phyloP scores from a whole-genome alignment of 345 rosid species.

The Lepidium sativum region DNA sequence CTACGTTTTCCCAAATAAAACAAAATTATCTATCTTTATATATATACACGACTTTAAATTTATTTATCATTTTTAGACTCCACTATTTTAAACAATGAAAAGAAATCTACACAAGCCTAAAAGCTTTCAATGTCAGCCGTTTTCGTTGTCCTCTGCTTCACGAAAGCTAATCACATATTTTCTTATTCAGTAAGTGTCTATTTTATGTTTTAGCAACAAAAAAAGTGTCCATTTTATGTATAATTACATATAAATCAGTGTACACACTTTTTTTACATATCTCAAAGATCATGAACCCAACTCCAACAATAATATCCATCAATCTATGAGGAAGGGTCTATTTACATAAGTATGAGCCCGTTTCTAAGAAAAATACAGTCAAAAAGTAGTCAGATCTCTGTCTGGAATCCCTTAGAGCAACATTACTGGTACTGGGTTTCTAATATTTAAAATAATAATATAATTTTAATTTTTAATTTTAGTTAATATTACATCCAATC shows the following conservation, averaged over 20 bases:
- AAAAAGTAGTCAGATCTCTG: too few species aligned
- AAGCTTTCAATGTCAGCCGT: conserved; percentile 18
- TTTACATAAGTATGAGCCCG: too few species aligned
- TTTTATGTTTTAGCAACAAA: too few species aligned
- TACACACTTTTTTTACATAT: not conserved
- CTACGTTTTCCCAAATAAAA: conserved; percentile 18
- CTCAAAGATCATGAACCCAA: too few species aligned
- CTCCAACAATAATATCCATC: too few species aligned
- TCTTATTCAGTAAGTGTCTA: not conserved
- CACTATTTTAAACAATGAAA: not conserved
- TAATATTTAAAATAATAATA: too few species aligned
- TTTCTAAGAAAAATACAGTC: too few species aligned
- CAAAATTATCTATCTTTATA: not conserved
- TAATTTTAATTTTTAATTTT: too few species aligned
- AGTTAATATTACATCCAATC: too few species aligned
- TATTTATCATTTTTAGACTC: conserved; percentile 3
- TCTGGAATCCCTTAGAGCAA: too few species aligned
- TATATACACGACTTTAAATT: conserved; percentile 2
- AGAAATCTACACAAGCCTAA: not conserved
- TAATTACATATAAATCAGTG: not conserved
- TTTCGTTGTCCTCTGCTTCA: conserved; percentile 11
- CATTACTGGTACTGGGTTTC: too few species aligned
- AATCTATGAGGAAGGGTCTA: too few species aligned
- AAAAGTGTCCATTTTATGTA: not conserved
- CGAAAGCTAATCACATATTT: conserved; percentile 11